Base-by-base conservation (phyloP, 108 stramenopile species). In the Seminavis robusta region DNA sequence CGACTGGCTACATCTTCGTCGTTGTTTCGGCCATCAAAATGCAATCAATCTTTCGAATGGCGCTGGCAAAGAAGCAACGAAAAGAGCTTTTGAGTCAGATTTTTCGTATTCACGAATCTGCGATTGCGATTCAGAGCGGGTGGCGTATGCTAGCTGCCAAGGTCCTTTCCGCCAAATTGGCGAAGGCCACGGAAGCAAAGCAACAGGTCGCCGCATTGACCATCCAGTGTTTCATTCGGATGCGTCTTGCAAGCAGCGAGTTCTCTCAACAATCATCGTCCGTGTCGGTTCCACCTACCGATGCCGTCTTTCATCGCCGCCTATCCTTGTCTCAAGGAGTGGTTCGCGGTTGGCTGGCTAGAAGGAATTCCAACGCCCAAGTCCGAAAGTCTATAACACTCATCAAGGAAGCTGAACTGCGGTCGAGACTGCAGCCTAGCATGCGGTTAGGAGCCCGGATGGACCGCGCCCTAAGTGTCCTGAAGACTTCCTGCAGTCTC, bases 401-500 rank as follows among this genome's bases (percentile, higher is more conserved):
- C 20, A 51, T 1, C n/a, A 23, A 20, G 84, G 77, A 26, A 71
- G 68, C 44, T 32, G 16, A 16, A 64, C 52, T 21, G 75, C 84
- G 8, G 11, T 26, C 11, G 20, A 37, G 37, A 49, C n/a, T n/a
- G n/a, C n/a, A 78, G 29, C 82, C 87, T 9, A 40, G 45, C 3
- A 17, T 68, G 49, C 48, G 56, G 0, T 47, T 81, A 23, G 67
- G 74, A 7, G 55, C 44, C 33, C 41, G 71, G 20, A 76, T 71
- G 1, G 24, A 41, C 38, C 34, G 44, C 17, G 80, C 80, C 16
- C 52, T 97, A 19, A 28, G 59, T 29, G 48, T 67, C 7, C 49
- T 97, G 0, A 75, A 71, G 44, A 76, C 51, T 19, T 85, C 83
- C 33, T 69, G 56, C 25, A 59, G 76, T 15, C 67, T 95, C 9